Evolutionary conservation across 2,329 filamentous ascomycete genomes (phyloP), one percentile per base, ranked within the genome.

Genomic region (Phyllachora maydis): DNA sequence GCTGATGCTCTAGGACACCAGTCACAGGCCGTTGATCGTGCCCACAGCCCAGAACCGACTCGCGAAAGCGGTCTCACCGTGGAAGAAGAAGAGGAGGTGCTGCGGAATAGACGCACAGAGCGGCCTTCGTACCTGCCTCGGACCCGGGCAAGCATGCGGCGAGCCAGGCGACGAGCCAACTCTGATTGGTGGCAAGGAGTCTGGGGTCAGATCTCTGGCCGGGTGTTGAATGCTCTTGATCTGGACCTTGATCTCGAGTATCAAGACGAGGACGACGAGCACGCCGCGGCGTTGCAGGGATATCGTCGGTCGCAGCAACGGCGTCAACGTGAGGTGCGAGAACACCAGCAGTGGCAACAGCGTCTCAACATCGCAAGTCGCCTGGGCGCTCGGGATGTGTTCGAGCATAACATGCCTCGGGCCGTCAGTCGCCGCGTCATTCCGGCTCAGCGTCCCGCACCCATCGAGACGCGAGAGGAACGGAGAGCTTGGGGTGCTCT

Each of bases 171-270:
- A 34, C 68, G 50, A 45, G 69, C 54, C 60, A 76, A 82, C 52
- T 79, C 50, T 42, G 75, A 65, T 22, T 76, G 90, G 21, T 93
- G 85, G 85, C 75, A 85, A 40, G 77, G 78, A 25, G 77, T 90
- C 2, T 90, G 79, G 72, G 65, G 62, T 28, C 56, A 64, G 33
- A 65, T 73, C 30, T 56, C 64, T 10, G 63, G 57, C 23, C 58
- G 56, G 17, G 56, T 73, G 26, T 70, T 60, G 37, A 72, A 83
- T 36, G 62, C 64, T 14, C 50, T 79, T 11, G 68, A 77, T 32
- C 51, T 88, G 23, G 79, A 90, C 35, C 62, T 88, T 14, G 79
- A 88, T 41, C n/a, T n/a, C n/a, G n/a, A n/a, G n/a, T 79, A 83
- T 42, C 79, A 85, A 17, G 85, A 85, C 29, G 74, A 88, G 25